A percentile compares a stretch with the other conserved stretches of the same genome.
Conservation (phyloP, 1,284 basidiomycete genomes). For the Cryptococcus jaspeensis region DNA sequence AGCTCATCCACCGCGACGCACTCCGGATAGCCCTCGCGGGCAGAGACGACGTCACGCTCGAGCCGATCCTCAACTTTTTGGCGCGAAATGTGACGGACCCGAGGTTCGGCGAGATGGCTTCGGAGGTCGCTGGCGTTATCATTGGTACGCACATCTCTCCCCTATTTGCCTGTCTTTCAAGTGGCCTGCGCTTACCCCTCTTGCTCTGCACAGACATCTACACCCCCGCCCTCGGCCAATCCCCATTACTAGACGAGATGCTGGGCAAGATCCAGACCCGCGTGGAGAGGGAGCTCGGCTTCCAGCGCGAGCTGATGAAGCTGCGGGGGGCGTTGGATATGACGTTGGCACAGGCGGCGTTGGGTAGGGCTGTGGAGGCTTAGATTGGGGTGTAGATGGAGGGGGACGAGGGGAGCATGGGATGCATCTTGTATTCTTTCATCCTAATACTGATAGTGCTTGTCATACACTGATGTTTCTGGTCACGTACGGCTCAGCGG, state of each 20-base stretch:
- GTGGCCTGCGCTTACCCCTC: not conserved
- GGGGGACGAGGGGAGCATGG: no score
- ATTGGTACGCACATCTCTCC: constrained; percentile 64
- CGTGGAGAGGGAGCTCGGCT: constrained; percentile 78
- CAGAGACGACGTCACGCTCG: constrained; percentile 89
- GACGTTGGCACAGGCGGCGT: constrained; percentile 64
- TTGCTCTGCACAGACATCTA: constrained; percentile 74
- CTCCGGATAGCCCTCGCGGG: constrained; percentile 81
- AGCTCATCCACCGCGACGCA: constrained; percentile 90
- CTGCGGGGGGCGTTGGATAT: constrained; percentile 88
- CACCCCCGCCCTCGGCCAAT: constrained; percentile 83
- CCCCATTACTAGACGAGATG: constrained; percentile 84
- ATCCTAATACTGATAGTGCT: no score
- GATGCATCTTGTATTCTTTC: no score
- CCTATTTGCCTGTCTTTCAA: not conserved
- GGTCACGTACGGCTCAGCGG: no score
- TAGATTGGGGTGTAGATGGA: not conserved
- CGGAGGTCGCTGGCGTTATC: constrained; percentile 76
- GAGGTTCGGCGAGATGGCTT: constrained; percentile 83
- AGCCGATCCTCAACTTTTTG: constrained; percentile 83
- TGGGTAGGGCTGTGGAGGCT: constrained; percentile 20
- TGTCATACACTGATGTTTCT: no score
- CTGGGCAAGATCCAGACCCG: constrained; percentile 81
- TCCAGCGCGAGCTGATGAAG: constrained; percentile 83
- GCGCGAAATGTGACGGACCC: constrained; percentile 85